Evolutionary conservation across 768 basidiomycete species (phyloP).

Genomic region (Amylocystis lapponica): DNA sequence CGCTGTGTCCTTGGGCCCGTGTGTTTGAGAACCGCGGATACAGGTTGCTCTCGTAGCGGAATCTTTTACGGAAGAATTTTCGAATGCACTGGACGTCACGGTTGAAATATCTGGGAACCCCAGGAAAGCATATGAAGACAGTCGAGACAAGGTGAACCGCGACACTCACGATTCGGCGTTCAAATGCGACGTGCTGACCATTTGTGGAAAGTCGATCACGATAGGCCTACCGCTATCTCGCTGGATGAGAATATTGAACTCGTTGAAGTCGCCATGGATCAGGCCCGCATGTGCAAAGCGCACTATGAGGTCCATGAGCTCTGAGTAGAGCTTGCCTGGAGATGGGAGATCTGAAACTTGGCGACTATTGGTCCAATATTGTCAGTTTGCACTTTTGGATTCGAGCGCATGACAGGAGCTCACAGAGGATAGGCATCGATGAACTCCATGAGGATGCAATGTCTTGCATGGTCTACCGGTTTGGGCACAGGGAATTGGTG

Average conservation of each 20-base stretch:
- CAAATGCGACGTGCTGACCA: conserved; percentile 95
- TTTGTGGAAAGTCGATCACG: conserved; percentile 98
- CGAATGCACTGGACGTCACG: conserved; percentile 97
- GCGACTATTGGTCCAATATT: conserved; percentile 45
- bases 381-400: not conserved
- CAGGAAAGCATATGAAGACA: conserved; percentile 7
- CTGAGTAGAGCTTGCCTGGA: conserved; percentile 87
- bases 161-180: conserved; percentile 88
- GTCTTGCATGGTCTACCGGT: conserved; percentile 92
- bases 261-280: conserved; percentile 99
- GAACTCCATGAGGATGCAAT: conserved; percentile 94
- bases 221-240: conserved; percentile 72
- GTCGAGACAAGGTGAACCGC: not conserved
- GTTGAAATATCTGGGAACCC: conserved; percentile 98
- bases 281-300: conserved; percentile 89
- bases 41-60: conserved; percentile 85
- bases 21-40: conserved; percentile 82
- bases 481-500: conserved; percentile 90
- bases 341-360: conserved; percentile 80
- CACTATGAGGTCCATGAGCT: conserved; percentile 92
- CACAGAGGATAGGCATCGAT: conserved; percentile 94
- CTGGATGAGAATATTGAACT: conserved; percentile 95
- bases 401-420: conserved; percentile 22
- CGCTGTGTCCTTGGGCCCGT: conserved; percentile 36
- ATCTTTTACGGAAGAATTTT: conserved; percentile 85